Evolutionary conservation across 306 rosid species (phyloP).

Genomic region (Senna siamea): DNA sequence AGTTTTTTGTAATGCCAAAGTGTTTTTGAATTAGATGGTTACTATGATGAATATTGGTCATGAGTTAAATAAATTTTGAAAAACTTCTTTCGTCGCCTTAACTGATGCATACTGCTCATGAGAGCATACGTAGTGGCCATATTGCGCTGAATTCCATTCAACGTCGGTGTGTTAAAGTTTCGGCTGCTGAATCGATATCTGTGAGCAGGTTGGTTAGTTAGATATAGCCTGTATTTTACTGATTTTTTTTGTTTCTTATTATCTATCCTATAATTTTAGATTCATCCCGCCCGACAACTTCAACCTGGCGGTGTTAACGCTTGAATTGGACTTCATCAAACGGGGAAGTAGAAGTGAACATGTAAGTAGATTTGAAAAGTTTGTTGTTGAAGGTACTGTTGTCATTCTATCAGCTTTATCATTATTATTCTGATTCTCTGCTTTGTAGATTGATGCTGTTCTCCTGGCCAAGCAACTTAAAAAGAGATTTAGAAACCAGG

Average conservation of each 20-base stretch:
- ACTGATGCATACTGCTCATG: constrained; percentile 71
- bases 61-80: neutral
- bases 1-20: neutral
- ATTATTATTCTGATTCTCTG: constrained; percentile 8
- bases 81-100: constrained; percentile 51
- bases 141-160: constrained; percentile 84
- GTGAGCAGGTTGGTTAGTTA: constrained; percentile 55
- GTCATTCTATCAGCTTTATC: neutral
- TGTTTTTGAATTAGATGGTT: neutral
- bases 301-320: constrained; percentile 65
- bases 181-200: constrained; percentile 61
- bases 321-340: constrained; percentile 86
- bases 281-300: constrained; percentile 79
- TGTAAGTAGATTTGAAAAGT: constrained; percentile 45
- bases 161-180: constrained; percentile 78
- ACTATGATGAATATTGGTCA: neutral
- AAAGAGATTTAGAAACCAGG: constrained; percentile 75
- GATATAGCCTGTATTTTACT: constrained; percentile 20
- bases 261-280: constrained; percentile 45
- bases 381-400: neutral
- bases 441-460: constrained; percentile 85
- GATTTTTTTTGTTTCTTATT: constrained; percentile 29
- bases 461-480: constrained; percentile 63
- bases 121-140: constrained; percentile 58
- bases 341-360: constrained; percentile 77